Base-by-base conservation (phyloP, 352 stramenopile species). In the Phytopythium montanum region DNA sequence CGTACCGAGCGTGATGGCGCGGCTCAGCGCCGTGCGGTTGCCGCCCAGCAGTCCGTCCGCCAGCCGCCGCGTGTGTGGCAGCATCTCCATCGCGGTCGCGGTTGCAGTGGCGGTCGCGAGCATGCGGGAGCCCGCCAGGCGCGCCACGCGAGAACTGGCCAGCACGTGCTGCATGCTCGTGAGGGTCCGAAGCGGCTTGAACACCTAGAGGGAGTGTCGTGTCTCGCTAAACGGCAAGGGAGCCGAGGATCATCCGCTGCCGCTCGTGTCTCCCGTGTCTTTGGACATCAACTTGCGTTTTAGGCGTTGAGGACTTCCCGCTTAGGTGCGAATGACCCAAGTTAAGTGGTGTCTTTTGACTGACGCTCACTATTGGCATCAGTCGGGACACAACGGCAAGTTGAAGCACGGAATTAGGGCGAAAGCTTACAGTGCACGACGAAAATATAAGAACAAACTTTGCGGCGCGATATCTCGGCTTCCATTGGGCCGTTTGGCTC, bases 1-100 rank as follows among this genome's bases (percentile, higher is more conserved):
- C 70, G 29, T 68, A 90, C 80, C 76, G 38, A 92, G 64, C 7
- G 82, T 92, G 66, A 92, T 92, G 56, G 80, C 81, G 56, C 80
- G 79, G 62, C 79, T 90, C 48, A 90, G 73, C 36, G 81, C 70
- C 34, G 80, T 87, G 57, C 81, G 75, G 48, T 88, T 81, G 54
- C 73, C 75, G 19, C 54, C 33, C 51, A 89, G 56, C 9, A 89
- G 65, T 50, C 79, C 81, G 19, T 87, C 78, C 45, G 69, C 77
- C 29, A 91, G 72, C 12, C 73, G 55, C 60, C 83, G 62, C 45
- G 81, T 89, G 46, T 62, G 51, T 9, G 75, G 71, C 26, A 34
- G 57, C 73, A 81, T 79, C 54, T 68, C 55, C 31, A 10, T 36
- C 31, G 8, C 31, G 1, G 79, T 79, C 57, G 34, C 31, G 54